Conservation (phyloP, 768 basidiomycete genomes). For the Boletus patriciae region DNA sequence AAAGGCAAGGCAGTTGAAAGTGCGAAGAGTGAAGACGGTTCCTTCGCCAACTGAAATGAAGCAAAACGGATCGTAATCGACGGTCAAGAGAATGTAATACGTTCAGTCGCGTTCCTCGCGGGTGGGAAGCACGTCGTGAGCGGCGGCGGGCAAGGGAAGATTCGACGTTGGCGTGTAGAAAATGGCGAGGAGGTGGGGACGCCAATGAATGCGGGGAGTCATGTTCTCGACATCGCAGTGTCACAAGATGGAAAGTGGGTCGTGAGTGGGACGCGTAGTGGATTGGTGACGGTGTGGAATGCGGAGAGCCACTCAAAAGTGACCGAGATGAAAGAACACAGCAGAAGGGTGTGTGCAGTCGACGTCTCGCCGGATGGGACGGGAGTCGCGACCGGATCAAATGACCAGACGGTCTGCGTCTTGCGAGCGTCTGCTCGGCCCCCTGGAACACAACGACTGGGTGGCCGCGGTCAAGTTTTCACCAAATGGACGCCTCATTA, state of each 20-base stretch:
- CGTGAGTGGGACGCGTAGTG: neutral
- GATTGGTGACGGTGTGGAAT: constrained; percentile 5
- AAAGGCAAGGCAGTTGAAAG: neutral
- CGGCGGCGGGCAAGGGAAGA: neutral
- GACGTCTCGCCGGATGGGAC: constrained; percentile 7
- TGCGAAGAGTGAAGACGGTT: neutral
- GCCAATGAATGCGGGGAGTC: neutral
- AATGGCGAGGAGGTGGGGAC: neutral
- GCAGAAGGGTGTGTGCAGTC: neutral
- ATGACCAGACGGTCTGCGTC: neutral
- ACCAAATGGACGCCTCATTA: neutral
- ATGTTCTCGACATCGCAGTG: neutral
- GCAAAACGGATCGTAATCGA: too few species aligned
- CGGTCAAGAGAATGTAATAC: neutral
- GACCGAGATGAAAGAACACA: neutral
- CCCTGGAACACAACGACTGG: neutral
- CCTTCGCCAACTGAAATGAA: neutral
- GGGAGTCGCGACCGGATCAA: neutral
- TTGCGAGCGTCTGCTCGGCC: neutral
- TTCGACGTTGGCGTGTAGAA: neutral
- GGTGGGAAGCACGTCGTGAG: constrained; percentile 1
- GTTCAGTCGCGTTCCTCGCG: neutral
- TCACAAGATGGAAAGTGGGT: constrained; percentile 4
- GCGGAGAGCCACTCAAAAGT: neutral
- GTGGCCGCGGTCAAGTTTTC: neutral